A percentile compares a stretch with the other conserved stretches of the same genome.
These are phyloP conservation scores for Zygoascus sp. DNA, from an alignment of 1,139 yeast genomes.

Conservation along the genomic window DNA sequence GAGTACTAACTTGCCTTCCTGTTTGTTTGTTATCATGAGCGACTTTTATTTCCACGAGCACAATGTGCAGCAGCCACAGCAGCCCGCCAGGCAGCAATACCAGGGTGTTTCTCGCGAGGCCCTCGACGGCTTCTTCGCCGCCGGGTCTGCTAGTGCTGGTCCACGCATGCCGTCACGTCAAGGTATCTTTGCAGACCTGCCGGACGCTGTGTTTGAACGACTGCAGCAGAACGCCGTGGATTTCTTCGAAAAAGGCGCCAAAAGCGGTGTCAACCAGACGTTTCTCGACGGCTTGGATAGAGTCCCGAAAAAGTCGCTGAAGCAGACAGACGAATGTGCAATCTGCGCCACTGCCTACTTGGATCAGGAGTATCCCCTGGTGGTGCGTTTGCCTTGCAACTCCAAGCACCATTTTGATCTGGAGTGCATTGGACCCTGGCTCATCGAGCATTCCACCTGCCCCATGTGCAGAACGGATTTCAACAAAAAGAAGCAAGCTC, in stretches of 20 bases:
- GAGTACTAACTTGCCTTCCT: too few relatives aligned
- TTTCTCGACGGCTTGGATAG: constrained; percentile 75
- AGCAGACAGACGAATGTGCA: constrained; percentile 66
- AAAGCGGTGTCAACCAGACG: constrained; percentile 60
- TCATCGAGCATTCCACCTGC: constrained; percentile 72
- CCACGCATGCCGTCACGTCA: background rate
- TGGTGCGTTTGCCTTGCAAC: constrained; percentile 76
- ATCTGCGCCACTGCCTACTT: constrained; percentile 73
- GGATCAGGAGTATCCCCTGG: constrained; percentile 73
- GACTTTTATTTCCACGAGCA: constrained; percentile 11
- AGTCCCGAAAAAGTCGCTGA: constrained; percentile 48
- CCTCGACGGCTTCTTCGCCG: constrained; percentile 1
- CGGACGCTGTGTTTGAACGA: constrained; percentile 7
- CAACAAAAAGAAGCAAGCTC: constrained; percentile 45
- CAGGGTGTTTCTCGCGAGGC: background rate
- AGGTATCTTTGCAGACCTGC: constrained; percentile 5
- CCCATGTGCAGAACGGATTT: constrained; percentile 83
- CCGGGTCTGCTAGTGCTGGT: background rate
- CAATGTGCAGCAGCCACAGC: constrained; percentile 2
- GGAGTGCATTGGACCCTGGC: constrained; percentile 91
- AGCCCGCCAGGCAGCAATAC: background rate
- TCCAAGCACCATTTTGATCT: constrained; percentile 71
- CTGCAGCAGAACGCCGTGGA: constrained; percentile 4
- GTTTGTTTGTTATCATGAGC: background rate
- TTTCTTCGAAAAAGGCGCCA: constrained; percentile 6